Evolutionary conservation across 768 basidiomycete species (phyloP).

Genomic region (Rhodocollybia butyracea): DNA sequence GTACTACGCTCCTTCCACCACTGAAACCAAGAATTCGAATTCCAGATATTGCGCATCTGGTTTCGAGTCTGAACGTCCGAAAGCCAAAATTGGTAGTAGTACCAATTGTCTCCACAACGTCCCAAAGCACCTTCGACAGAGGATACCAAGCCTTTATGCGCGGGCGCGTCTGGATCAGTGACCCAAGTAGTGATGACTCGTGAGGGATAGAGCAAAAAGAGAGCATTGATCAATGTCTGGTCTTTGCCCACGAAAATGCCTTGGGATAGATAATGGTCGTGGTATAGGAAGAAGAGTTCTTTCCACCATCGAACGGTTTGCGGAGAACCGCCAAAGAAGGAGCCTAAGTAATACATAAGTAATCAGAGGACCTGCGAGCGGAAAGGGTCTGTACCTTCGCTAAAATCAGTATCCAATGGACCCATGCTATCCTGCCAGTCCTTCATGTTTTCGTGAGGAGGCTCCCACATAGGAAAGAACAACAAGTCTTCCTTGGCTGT

Average conservation of each 20-base stretch:
- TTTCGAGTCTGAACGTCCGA: conserved; percentile 22
- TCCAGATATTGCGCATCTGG: conserved; percentile 17
- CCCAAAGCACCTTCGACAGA: conserved; percentile 29
- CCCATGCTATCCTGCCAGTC: conserved; percentile 45
- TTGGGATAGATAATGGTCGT: conserved; percentile 45
- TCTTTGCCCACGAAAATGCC: conserved; percentile 56
- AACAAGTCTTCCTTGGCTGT: conserved; percentile 38
- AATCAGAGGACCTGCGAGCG: neutral
- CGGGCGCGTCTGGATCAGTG: conserved; percentile 20
- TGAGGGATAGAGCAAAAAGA: conserved; percentile 42
- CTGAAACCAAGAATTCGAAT: conserved; percentile 18
- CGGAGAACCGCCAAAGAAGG: conserved; percentile 54
- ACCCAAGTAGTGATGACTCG: conserved; percentile 44
- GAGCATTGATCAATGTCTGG: conserved; percentile 49
- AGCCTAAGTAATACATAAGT: conserved; percentile 30
- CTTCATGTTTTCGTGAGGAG: conserved; percentile 28
- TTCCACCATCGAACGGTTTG: conserved; percentile 43
- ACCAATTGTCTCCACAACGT: conserved; percentile 40
- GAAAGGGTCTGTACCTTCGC: conserved; percentile 39
- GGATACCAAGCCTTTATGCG: conserved; percentile 16
- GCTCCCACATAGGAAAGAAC: conserved; percentile 41
- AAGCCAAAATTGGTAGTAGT: conserved; percentile 51
- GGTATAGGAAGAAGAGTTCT: conserved; percentile 44
- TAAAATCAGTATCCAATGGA: conserved; percentile 47
- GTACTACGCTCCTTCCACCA: conserved; percentile 27